Percentiles rank a stretch among this genome's conserved stretches.
These are phyloP conservation scores for Penstemon eatonii DNA, from an alignment of 257 asterid genomes.

Conservation along the genomic window DNA sequence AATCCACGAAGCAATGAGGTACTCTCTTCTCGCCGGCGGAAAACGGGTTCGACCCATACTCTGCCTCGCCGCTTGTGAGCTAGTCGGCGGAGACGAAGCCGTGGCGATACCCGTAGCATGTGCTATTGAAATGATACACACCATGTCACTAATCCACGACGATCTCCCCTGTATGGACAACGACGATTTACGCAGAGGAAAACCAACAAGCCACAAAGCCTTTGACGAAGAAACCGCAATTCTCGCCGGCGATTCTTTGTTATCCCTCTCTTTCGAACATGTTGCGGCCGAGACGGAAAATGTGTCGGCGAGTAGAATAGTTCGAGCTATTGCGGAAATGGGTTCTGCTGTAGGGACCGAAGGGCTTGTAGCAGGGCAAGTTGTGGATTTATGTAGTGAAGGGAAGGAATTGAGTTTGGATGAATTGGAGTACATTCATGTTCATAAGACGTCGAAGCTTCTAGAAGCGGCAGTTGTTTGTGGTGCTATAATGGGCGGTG, in stretches of 20 bases:
- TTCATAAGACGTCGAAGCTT: conserved; percentile 66
- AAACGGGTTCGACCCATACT: conserved; percentile 64
- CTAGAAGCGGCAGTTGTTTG: conserved; percentile 74
- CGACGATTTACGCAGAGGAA: conserved; percentile 62
- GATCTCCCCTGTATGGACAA: conserved; percentile 81
- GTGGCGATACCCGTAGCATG: conserved; percentile 58
- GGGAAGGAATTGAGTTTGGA: conserved; percentile 48
- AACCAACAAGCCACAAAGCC: conserved; percentile 63
- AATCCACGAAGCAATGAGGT: conserved; percentile 67
- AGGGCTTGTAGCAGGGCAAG: conserved; percentile 73
- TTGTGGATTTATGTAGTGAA: conserved; percentile 53
- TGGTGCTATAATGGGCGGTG: conserved; percentile 77
- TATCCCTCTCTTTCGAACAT: conserved; percentile 62
- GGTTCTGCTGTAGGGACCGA: conserved; percentile 55
- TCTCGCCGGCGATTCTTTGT: conserved; percentile 67
- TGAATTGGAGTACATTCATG: conserved; percentile 62
- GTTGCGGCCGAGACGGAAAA: conserved; percentile 41
- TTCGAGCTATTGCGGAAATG: conserved; percentile 52
- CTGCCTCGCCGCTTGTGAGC: conserved; percentile 64
- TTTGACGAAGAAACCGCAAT: conserved; percentile 66
- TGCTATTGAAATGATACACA: conserved; percentile 71
- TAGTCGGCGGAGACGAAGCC: conserved; percentile 57
- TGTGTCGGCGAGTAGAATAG: conserved; percentile 35
- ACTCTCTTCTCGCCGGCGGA: conserved; percentile 71
- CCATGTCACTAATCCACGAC: conserved; percentile 73